Base-by-base conservation (phyloP, 2,329 filamentous ascomycete genomes). In the Clarireedia hainanense region DNA sequence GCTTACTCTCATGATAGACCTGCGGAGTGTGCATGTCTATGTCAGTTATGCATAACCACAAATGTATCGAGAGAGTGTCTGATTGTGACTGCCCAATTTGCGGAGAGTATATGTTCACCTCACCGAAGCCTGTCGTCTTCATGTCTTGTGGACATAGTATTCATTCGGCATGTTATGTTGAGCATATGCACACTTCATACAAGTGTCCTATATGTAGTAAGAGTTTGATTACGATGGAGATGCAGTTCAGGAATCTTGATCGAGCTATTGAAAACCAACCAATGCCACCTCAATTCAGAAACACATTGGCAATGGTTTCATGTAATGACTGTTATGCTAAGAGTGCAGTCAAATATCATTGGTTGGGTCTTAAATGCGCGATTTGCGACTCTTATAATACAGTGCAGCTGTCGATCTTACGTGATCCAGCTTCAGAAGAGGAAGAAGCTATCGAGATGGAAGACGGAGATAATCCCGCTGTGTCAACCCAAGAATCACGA, bases 61-160 rank as follows among this genome's bases (percentile, higher is more conserved):
- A 89, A 63, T 99, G 94, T 68, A 92, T 97, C 63, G 94, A 97
- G 71, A 82, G 90, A 49, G 91, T 91, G 7, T 96, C 90, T 34
- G 91, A 99, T 68, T 95, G 91, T 68, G 88, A 97, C 68, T 99
- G 94, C 70, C 94, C 94, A 4, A 96, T 99, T 56, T 99, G 94
- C 71, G 88, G 91, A 61, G 91, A 96, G 58, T 96, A 96, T 69
- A 88, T 99, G 77, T 97, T 97, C 70, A 95, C 88, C 2, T 96
- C 92, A 7, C 87, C 89, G 2, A 84, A 85, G 55, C 85, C 88
- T 0, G 91, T 97, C 6, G 90, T 96, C 23, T 95, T 95, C 67
- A 94, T 99, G 88, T 82, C 84, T 40, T 99, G 94, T 70, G 94
- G 94, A 2, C 94, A 99, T 70, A 95, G 92, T 67, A 95, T 99